Percentiles rank a stretch among this genome's conserved stretches.
These are phyloP conservation scores for Solanum piurae DNA, from an alignment of 257 asterid species.

Conservation along the genomic window DNA sequence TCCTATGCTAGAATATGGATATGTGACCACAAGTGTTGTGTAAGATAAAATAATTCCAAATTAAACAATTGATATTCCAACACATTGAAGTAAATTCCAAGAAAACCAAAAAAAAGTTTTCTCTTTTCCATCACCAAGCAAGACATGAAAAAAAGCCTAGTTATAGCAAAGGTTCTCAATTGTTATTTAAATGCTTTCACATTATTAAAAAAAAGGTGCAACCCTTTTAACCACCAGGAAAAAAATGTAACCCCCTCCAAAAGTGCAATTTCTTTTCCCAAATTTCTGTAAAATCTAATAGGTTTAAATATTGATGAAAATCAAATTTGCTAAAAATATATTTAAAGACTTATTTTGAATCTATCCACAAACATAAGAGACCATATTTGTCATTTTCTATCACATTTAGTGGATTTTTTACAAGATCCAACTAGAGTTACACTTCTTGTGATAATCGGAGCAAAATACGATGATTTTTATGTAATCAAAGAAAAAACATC, in stretches of 20 bases:
- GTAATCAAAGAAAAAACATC: neutral
- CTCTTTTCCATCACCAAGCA: conserved; percentile 22
- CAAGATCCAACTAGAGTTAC: neutral
- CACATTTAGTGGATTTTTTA: neutral
- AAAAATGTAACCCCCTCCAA: neutral
- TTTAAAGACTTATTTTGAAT: neutral
- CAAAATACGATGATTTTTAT: neutral
- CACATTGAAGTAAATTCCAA: conserved; percentile 21
- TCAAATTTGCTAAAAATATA: neutral
- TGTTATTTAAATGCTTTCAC: neutral
- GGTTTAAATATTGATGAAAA: neutral
- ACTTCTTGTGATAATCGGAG: neutral
- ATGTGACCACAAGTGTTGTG: neutral
- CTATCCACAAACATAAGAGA: neutral
- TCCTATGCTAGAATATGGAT: neutral
- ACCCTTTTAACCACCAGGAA: neutral
- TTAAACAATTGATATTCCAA: neutral
- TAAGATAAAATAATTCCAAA: conserved; percentile 10
- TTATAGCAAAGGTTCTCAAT: neutral
- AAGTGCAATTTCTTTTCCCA: neutral
- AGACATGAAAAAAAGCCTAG: neutral
- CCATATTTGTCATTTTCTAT: neutral
- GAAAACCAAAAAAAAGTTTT: conserved; percentile 2
- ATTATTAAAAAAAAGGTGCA: neutral
- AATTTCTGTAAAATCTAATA: neutral